Conservation (phyloP, 164 flowering plant genomes). For the Malania oleifera region DNA sequence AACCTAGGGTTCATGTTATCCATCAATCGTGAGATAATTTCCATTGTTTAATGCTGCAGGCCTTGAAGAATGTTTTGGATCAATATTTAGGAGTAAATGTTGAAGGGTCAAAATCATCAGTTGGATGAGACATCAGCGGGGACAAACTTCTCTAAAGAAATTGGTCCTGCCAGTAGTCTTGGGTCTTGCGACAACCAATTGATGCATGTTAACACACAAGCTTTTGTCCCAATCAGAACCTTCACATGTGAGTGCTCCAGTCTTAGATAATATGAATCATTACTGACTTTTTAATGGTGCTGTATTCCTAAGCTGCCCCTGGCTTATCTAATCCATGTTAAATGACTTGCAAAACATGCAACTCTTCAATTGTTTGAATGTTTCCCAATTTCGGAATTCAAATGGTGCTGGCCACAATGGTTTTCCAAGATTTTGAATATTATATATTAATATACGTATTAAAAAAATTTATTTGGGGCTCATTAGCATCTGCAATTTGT, state of each 20-base stretch:
- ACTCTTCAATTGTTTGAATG: too few relatives aligned
- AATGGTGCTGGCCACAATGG: too few relatives aligned
- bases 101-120: slow-evolving; percentile 25
- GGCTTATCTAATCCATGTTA: neutral
- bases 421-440: too few relatives aligned
- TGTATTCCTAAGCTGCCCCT: slow-evolving; percentile 1
- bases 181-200: slow-evolving; percentile 5
- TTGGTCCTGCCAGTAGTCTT: slow-evolving; percentile 16
- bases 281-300: slow-evolving; percentile 9
- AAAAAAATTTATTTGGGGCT: too few relatives aligned
- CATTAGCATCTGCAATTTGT: too few relatives aligned
- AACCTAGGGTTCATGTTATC: too few relatives aligned
- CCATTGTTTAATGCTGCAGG: slow-evolving; percentile 39
- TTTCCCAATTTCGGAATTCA: too few relatives aligned
- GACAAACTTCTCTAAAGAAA: slow-evolving; percentile 12
- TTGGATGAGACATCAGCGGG: slow-evolving; percentile 16
- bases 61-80: slow-evolving; percentile 66
- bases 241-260: slow-evolving; percentile 26
- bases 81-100: slow-evolving; percentile 52
- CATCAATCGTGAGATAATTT: neutral
- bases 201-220: slow-evolving; percentile 14
- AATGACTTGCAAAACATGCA: neutral
- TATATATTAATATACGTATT: too few relatives aligned
- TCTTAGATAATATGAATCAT: slow-evolving; percentile 18
- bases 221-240: slow-evolving; percentile 22